A percentile compares a stretch with the other conserved stretches of the same genome.
Conservation (phyloP, 2,329 filamentous ascomycete genomes). For the Monosporascus sp. region DNA sequence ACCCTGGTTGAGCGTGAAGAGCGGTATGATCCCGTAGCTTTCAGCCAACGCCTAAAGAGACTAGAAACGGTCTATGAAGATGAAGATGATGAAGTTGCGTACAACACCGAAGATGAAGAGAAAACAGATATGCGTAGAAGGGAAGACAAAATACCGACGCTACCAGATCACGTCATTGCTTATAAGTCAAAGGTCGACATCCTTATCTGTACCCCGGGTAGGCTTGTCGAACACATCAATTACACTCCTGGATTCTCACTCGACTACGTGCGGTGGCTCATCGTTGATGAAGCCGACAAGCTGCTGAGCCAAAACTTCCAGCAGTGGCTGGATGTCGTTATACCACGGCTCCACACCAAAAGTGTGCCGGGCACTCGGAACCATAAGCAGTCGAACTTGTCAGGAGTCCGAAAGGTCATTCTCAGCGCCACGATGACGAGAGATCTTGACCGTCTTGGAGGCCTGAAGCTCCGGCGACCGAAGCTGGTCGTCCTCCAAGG, state of each 20-base stretch:
- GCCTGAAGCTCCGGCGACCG: constrained; percentile 67
- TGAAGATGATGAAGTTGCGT: constrained; percentile 33
- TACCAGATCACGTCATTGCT: constrained; percentile 59
- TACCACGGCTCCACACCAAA: constrained; percentile 51
- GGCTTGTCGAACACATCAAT: constrained; percentile 85
- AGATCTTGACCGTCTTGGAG: constrained; percentile 74
- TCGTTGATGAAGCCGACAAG: constrained; percentile 92
- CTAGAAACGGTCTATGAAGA: constrained; percentile 34
- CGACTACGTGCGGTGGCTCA: constrained; percentile 75
- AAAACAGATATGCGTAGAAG: constrained; percentile 19
- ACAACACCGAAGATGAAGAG: constrained; percentile 27
- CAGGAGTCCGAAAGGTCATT: constrained; percentile 70
- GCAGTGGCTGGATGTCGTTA: constrained; percentile 75
- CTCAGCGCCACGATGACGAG: constrained; percentile 90
- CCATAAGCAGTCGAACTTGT: constrained; percentile 47
- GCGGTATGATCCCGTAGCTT: constrained; percentile 61
- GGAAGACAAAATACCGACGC: constrained; percentile 25
- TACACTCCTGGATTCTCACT: constrained; percentile 79
- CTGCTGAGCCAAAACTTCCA: constrained; percentile 89
- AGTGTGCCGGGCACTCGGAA: constrained; percentile 48
- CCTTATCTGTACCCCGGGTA: constrained; percentile 85
- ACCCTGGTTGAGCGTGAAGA: constrained; percentile 37
- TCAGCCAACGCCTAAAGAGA: constrained; percentile 33
- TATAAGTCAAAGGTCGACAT: constrained; percentile 76
- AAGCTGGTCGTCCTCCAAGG: constrained; percentile 72